phyloP scores from a whole-genome alignment of 352 stramenopile genomes.

The Pseudoperonospora humuli region DNA sequence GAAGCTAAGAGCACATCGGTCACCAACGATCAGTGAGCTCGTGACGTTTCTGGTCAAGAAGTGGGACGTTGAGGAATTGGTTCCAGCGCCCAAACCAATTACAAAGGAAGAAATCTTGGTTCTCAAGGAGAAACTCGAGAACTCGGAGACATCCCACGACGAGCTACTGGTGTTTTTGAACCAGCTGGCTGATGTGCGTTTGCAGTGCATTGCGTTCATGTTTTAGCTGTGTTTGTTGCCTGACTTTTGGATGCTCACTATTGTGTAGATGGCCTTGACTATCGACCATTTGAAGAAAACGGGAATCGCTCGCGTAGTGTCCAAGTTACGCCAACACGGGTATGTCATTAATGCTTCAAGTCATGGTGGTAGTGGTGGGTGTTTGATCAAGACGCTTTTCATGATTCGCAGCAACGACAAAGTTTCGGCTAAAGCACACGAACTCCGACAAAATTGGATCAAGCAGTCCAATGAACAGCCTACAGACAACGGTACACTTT shows the following conservation, averaged over 20 bases:
- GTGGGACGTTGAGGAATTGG: slow-evolving; percentile 40
- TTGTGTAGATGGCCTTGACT: slow-evolving; percentile 42
- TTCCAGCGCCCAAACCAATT: slow-evolving; percentile 41
- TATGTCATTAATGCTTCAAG: slow-evolving; percentile 21
- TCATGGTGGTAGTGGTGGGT: neutral
- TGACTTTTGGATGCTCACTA: neutral
- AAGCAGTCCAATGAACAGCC: slow-evolving; percentile 40
- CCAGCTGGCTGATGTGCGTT: slow-evolving; percentile 38
- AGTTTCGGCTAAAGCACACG: slow-evolving; percentile 56
- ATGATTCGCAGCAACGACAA: slow-evolving; percentile 55
- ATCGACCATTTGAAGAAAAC: slow-evolving; percentile 64
- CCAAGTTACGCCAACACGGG: slow-evolving; percentile 64
- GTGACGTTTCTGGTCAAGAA: slow-evolving; percentile 36
- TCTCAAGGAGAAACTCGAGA: slow-evolving; percentile 51
- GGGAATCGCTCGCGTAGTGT: slow-evolving; percentile 51
- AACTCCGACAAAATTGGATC: slow-evolving; percentile 69
- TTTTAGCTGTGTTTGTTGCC: neutral
- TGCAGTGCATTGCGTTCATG: neutral
- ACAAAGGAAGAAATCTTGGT: slow-evolving; percentile 46
- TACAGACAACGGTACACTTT: slow-evolving; percentile 16
- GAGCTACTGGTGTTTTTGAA: slow-evolving; percentile 51
- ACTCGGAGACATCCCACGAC: slow-evolving; percentile 48
- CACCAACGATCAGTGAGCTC: slow-evolving; percentile 20
- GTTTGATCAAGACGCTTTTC: neutral
- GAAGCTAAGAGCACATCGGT: slow-evolving; percentile 27